Conservation (phyloP, 805 yeast species). For the Metschnikowia hibisci region DNA sequence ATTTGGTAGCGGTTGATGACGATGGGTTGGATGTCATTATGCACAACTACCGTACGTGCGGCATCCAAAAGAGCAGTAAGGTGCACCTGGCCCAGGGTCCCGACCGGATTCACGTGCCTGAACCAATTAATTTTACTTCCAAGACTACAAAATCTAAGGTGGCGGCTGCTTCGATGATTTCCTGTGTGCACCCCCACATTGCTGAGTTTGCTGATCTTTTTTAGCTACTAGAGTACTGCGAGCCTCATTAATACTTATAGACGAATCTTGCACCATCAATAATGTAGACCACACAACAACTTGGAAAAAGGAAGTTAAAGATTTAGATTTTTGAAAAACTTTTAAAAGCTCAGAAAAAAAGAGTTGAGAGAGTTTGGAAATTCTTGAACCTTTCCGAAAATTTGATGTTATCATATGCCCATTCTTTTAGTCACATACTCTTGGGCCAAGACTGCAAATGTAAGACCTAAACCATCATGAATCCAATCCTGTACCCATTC, state of each 20-base stretch:
- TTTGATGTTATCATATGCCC: slow-evolving; percentile 54
- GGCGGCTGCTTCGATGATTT: slow-evolving; percentile 13
- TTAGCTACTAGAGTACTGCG: slow-evolving; percentile 13
- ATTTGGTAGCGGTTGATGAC: slow-evolving; percentile 49
- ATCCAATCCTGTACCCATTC: slow-evolving; percentile 48
- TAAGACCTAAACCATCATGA: slow-evolving; percentile 59
- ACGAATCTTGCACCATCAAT: too few relatives aligned
- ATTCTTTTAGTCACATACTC: slow-evolving; percentile 86
- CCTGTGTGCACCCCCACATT: slow-evolving; percentile 36
- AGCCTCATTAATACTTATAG: too few relatives aligned
- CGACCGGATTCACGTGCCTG: slow-evolving; percentile 7
- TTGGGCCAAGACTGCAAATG: slow-evolving; percentile 87
- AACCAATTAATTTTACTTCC: not conserved
- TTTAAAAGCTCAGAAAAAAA: too few relatives aligned
- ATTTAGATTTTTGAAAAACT: too few relatives aligned
- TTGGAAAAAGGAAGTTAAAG: too few relatives aligned
- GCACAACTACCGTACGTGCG: slow-evolving; percentile 28
- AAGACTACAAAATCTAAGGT: slow-evolving; percentile 4
- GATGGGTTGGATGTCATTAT: slow-evolving; percentile 42
- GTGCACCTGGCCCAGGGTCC: slow-evolving; percentile 11
- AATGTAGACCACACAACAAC: too few relatives aligned
- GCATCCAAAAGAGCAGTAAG: slow-evolving; percentile 17
- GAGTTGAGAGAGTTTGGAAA: too few relatives aligned
- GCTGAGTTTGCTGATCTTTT: slow-evolving; percentile 45
- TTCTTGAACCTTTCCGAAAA: too few relatives aligned